Evolutionary conservation across 306 rosid genomes (phyloP).

Genomic region (Purshia tridentata): DNA sequence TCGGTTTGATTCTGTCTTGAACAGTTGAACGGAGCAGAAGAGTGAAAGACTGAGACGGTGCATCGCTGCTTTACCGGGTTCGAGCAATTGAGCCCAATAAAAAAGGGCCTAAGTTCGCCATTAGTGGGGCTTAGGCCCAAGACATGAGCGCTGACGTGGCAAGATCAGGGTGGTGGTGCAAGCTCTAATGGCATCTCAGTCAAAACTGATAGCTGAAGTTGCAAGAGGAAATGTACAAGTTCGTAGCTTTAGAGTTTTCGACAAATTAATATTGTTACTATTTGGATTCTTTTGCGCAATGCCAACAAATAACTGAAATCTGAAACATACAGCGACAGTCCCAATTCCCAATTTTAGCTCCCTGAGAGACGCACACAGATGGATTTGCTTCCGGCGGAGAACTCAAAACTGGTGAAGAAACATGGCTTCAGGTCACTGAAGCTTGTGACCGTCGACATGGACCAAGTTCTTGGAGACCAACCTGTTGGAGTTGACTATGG

Average conservation of each 20-base stretch:
- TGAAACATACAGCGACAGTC: background rate
- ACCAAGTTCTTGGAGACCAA: slow-evolving; percentile 47
- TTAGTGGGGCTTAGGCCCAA: slow-evolving; percentile 4
- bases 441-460: slow-evolving; percentile 63
- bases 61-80: no score
- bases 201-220: background rate
- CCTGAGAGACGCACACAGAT: slow-evolving; percentile 13
- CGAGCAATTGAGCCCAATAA: background rate
- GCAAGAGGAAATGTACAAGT: background rate
- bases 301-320: background rate
- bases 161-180: slow-evolving; percentile 2
- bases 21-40: background rate
- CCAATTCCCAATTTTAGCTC: background rate
- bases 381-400: slow-evolving; percentile 76
- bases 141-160: background rate
- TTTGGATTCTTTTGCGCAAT: background rate
- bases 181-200: background rate
- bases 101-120: background rate
- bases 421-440: slow-evolving; percentile 87
- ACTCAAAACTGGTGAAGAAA: slow-evolving; percentile 61
- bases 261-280: no score
- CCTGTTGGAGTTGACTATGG: slow-evolving; percentile 76
- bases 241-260: background rate
- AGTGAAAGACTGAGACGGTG: background rate
- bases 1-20: no score